Evolutionary conservation across 202 grass and related monocot species (phyloP).

Genomic region (Carex sylvatica): DNA sequence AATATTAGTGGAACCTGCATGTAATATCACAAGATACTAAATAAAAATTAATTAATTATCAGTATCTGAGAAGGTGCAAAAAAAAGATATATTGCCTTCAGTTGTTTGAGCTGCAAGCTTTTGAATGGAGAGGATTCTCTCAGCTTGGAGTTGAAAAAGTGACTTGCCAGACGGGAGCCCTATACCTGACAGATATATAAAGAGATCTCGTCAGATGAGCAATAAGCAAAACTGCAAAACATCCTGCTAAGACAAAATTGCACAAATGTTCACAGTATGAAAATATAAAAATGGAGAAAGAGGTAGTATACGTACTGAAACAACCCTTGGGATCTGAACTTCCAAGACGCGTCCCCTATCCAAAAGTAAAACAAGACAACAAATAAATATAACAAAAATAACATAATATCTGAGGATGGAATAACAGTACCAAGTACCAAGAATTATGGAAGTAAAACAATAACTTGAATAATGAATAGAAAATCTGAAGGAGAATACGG

Average conservation of each 20-base stretch:
- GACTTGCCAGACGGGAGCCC: slow-evolving; percentile 95
- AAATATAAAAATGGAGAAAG: slow-evolving; percentile 25
- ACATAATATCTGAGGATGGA: neutral
- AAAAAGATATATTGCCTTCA: slow-evolving; percentile 46
- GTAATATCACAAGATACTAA: slow-evolving; percentile 23
- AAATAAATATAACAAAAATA: slow-evolving; percentile 11
- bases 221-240: slow-evolving; percentile 7
- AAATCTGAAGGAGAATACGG: neutral
- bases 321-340: slow-evolving; percentile 95
- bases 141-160: slow-evolving; percentile 98
- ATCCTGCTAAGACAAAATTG: neutral
- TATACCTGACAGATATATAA: slow-evolving; percentile 52
- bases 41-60: slow-evolving; percentile 6
- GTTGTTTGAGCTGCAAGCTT: slow-evolving; percentile 87
- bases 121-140: slow-evolving; percentile 82
- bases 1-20: slow-evolving; percentile 45
- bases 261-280: neutral
- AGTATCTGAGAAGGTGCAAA: neutral
- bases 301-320: slow-evolving; percentile 66
- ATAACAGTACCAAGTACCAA: neutral
- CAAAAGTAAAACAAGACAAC: slow-evolving; percentile 27
- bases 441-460: neutral
- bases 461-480: neutral
- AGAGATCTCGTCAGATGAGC: slow-evolving; percentile 15
- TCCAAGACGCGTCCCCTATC: slow-evolving; percentile 82